Percentiles rank a stretch among this genome's conserved stretches.
Conservation (phyloP, 225 moss, liverwort and hornwort species). For the Sphagnum contortum region DNA sequence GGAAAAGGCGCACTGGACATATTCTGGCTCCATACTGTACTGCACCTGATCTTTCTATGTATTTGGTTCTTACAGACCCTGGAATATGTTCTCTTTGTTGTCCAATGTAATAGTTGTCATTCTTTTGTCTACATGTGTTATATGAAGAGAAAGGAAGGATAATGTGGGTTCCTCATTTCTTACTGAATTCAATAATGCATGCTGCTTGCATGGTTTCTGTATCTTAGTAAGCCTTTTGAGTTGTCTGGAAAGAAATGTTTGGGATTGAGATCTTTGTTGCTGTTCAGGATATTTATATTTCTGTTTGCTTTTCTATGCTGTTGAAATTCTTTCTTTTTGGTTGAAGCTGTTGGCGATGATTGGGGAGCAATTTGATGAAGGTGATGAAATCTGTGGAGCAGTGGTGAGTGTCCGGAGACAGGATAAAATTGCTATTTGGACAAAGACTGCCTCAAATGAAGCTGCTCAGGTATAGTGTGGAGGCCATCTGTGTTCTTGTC, state of each 20-base stretch:
- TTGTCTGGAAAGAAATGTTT: background rate
- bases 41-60: background rate
- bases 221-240: background rate
- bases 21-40: conserved; percentile 88
- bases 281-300: background rate
- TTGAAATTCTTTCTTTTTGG: conserved; percentile 10
- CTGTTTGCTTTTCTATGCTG: background rate
- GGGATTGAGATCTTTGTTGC: background rate
- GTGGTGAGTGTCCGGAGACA: conserved; percentile 88
- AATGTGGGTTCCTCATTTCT: too few species aligned
- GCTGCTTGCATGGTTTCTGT: background rate
- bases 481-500: background rate
- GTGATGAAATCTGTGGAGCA: conserved; percentile 87
- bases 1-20: conserved; percentile 59
- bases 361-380: conserved; percentile 89
- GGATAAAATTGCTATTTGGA: conserved; percentile 94
- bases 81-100: background rate
- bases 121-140: background rate
- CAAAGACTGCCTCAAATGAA: conserved; percentile 89
- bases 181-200: too few species aligned
- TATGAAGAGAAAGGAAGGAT: background rate
- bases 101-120: background rate
- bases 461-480: conserved; percentile 61
- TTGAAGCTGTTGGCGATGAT: conserved; percentile 73
- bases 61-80: background rate